Percentiles rank a stretch among this genome's conserved stretches.
Conservation (phyloP, 2,329 filamentous ascomycete genomes). For the Penicillium polonicum region DNA sequence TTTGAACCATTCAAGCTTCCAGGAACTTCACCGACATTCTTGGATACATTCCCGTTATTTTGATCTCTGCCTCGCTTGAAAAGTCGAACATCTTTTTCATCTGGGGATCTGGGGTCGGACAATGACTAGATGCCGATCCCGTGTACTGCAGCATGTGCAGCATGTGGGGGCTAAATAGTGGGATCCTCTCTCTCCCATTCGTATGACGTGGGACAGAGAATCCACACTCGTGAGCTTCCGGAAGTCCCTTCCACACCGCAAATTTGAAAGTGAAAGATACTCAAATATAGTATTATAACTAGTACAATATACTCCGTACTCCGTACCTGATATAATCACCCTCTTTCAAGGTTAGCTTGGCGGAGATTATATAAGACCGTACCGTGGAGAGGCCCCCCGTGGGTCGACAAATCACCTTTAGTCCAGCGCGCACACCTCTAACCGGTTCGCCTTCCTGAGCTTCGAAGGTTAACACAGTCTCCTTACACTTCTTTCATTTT, state of each 20-base stretch:
- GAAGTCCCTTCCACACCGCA: conserved; percentile 1
- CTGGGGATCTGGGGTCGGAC: not conserved
- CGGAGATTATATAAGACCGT: conserved; percentile 5
- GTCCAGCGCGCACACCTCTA: conserved; percentile 18
- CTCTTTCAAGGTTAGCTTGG: not conserved
- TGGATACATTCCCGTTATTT: not conserved
- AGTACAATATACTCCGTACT: too few relatives aligned
- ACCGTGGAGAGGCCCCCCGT: conserved; percentile 8
- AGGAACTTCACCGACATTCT: not conserved
- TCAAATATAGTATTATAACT: too few relatives aligned
- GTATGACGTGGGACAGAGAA: not conserved
- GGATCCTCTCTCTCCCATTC: not conserved
- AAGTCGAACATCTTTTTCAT: not conserved
- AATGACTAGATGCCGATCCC: not conserved
- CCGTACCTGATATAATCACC: too few relatives aligned
- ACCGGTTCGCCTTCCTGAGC: conserved; percentile 7
- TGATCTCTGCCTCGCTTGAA: not conserved
- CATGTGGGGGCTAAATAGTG: not conserved
- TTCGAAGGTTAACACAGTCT: not conserved
- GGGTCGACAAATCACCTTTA: conserved; percentile 27
- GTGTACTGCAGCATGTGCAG: not conserved
- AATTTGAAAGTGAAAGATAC: not conserved
- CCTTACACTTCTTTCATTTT: not conserved
- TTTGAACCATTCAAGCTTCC: not conserved
- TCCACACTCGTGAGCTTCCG: not conserved